A percentile compares a stretch with the other conserved stretches of the same genome.
Evolutionary conservation across 768 basidiomycete genomes (phyloP).

Genomic region (Filobasidium floriforme): DNA sequence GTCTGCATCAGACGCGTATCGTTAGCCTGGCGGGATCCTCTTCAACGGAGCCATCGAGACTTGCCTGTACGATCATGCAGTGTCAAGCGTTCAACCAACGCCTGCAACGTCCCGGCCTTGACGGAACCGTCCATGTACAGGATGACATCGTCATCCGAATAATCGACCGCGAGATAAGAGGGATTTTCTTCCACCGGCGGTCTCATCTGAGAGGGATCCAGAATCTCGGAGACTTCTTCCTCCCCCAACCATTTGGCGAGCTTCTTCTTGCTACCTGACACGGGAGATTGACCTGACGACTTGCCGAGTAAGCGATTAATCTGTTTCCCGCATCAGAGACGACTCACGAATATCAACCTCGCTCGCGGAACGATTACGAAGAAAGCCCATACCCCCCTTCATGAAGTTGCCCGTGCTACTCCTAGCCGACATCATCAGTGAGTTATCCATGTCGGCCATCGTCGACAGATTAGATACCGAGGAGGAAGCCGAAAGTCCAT

Average conservation of each 20-base stretch:
- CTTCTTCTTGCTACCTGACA: conserved; percentile 30
- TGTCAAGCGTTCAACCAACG: conserved; percentile 81
- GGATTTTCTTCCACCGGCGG: conserved; percentile 47
- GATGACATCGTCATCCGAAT: conserved; percentile 68
- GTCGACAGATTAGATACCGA: conserved; percentile 13
- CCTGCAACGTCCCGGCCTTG: conserved; percentile 74
- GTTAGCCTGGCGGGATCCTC: not conserved
- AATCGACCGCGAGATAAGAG: conserved; percentile 79
- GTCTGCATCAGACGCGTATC: conserved; percentile 48
- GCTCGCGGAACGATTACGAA: conserved; percentile 28
- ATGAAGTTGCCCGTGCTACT: conserved; percentile 22
- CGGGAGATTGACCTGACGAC: conserved; percentile 4
- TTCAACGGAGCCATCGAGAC: conserved; percentile 29
- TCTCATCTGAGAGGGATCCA: conserved; percentile 2
- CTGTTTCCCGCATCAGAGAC: not conserved
- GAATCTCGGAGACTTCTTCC: conserved; percentile 24
- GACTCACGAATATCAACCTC: conserved; percentile 30
- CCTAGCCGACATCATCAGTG: not conserved
- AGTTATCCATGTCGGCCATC: not conserved
- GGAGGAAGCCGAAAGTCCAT: conserved; percentile 17
- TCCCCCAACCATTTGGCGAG: conserved; percentile 43
- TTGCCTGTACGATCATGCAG: conserved; percentile 79
- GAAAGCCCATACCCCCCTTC: conserved; percentile 24
- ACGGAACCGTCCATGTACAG: conserved; percentile 77
- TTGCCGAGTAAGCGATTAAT: conserved; percentile 5